Percentiles rank a stretch among this genome's conserved stretches.
Evolutionary conservation across 192 early-diverging fungal genomes (phyloP).

Genomic region (Helicostylum pulchrum): DNA sequence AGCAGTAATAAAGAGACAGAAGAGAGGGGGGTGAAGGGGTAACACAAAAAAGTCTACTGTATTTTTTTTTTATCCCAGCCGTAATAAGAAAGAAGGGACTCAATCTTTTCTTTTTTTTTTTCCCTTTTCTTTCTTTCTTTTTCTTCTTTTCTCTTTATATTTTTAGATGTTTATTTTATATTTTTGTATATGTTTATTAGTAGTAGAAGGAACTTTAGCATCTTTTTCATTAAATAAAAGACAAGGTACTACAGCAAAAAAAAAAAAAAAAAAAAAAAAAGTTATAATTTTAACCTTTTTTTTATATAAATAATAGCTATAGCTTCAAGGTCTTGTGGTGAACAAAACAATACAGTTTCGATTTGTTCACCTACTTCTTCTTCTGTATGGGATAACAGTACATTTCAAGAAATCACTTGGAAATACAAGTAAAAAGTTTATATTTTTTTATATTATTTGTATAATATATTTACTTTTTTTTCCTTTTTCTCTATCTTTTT

Average conservation of each 20-base stretch:
- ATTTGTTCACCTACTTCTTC: conserved; percentile 24
- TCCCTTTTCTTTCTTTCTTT: conserved; percentile 2
- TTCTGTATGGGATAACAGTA: conserved; percentile 30
- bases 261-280: too few species aligned
- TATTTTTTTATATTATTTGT: too few species aligned
- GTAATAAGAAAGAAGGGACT: not conserved
- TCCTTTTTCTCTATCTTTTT: not conserved
- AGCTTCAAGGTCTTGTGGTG: conserved; percentile 10
- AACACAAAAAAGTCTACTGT: too few species aligned
- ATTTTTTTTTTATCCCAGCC: not conserved
- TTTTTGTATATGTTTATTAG: not conserved
- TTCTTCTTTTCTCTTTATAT: not conserved
- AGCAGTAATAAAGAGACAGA: not conserved
- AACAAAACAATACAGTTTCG: conserved; percentile 10
- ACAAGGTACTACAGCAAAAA: too few species aligned
- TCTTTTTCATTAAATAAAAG: conserved; percentile 6
- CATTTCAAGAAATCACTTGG: conserved; percentile 30
- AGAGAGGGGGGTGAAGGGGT: not conserved
- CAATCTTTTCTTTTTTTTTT: conserved; percentile 3
- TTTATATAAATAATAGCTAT: conserved; percentile 13
- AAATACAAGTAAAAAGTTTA: conserved; percentile 34
- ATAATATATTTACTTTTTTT: not conserved
- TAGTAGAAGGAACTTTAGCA: not conserved
- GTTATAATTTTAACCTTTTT: not conserved
- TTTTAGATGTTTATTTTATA: conserved; percentile 4